phyloP scores from a whole-genome alignment of 148 eudicot genomes.

The Rhododendron ovatum region DNA sequence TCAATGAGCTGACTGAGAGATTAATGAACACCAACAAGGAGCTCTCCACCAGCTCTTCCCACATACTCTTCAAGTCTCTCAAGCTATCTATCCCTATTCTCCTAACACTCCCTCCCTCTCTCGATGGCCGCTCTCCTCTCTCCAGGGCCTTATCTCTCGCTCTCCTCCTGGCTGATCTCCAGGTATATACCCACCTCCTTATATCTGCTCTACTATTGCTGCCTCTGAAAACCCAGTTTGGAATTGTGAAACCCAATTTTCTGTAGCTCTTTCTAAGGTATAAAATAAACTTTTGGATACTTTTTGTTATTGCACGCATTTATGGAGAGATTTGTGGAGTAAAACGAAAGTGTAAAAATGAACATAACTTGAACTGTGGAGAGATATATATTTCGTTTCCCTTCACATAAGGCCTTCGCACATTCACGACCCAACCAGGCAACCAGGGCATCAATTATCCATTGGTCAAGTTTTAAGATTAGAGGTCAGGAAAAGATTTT shows the following conservation, averaged over 20 bases:
- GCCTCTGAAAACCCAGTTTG: not conserved
- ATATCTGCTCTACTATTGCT: not conserved
- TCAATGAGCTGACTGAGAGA: slow-evolving; percentile 70
- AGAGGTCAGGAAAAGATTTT: not conserved
- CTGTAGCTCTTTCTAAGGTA: not conserved
- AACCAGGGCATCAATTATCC: not conserved
- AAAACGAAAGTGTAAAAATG: not conserved
- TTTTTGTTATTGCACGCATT: not conserved
- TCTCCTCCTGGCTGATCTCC: slow-evolving; percentile 79
- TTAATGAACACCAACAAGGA: slow-evolving; percentile 24
- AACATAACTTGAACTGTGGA: not conserved
- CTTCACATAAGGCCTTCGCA: not conserved
- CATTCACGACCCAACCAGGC: not conserved
- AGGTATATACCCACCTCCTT: slow-evolving; percentile 35
- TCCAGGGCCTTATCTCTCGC: slow-evolving; percentile 68
- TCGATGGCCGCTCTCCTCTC: slow-evolving; percentile 81
- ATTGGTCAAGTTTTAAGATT: not conserved
- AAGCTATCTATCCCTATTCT: slow-evolving; percentile 71
- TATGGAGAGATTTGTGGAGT: not conserved
- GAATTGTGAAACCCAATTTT: not conserved
- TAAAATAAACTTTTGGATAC: not conserved
- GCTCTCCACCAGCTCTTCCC: slow-evolving; percentile 54
- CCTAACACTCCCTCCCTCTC: slow-evolving; percentile 45
- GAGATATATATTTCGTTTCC: not conserved
- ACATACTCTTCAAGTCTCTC: slow-evolving; percentile 64